A percentile compares a stretch with the other conserved stretches of the same genome.
These are phyloP conservation scores for Prunus salicina DNA, from an alignment of 306 rosid species.

Conservation along the genomic window DNA sequence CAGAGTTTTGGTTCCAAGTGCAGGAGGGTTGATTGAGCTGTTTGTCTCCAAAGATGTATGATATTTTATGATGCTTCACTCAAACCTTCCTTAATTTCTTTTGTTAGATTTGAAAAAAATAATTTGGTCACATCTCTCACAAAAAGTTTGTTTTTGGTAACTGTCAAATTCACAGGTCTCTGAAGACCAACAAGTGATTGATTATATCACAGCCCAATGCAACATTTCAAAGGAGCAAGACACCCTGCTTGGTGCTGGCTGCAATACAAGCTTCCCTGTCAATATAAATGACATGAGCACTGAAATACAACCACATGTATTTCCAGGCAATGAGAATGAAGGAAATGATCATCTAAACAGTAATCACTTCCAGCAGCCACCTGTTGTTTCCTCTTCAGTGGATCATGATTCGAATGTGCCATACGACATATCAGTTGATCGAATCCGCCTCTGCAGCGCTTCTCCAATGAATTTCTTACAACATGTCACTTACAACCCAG, in stretches of 20 bases:
- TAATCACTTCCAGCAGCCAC: constrained; percentile 28
- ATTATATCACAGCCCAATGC: constrained; percentile 58
- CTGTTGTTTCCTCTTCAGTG: constrained; percentile 19
- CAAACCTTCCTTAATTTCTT: background rate
- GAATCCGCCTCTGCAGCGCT: constrained; percentile 37
- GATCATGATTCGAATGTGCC: constrained; percentile 42
- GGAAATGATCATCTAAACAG: constrained; percentile 35
- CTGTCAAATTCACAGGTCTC: constrained; percentile 44
- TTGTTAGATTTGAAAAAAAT: background rate
- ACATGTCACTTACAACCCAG: constrained; percentile 45
- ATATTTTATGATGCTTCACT: background rate
- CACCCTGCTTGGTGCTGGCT: constrained; percentile 31
- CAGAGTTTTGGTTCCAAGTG: constrained; percentile 67
- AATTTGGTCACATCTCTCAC: background rate
- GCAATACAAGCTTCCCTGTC: constrained; percentile 2
- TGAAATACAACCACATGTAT: constrained; percentile 42
- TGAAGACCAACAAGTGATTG: constrained; percentile 68
- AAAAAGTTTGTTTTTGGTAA: background rate
- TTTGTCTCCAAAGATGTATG: constrained; percentile 68
- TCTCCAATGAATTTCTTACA: constrained; percentile 68
- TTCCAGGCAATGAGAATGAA: constrained; percentile 30
- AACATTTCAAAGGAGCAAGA: constrained; percentile 47
- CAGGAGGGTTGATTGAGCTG: constrained; percentile 75
- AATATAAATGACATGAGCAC: constrained; percentile 22
- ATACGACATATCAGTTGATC: constrained; percentile 42